Evolutionary conservation across 495 filamentous ascomycete species (phyloP).

Genomic region (Aspergillus steynii): DNA sequence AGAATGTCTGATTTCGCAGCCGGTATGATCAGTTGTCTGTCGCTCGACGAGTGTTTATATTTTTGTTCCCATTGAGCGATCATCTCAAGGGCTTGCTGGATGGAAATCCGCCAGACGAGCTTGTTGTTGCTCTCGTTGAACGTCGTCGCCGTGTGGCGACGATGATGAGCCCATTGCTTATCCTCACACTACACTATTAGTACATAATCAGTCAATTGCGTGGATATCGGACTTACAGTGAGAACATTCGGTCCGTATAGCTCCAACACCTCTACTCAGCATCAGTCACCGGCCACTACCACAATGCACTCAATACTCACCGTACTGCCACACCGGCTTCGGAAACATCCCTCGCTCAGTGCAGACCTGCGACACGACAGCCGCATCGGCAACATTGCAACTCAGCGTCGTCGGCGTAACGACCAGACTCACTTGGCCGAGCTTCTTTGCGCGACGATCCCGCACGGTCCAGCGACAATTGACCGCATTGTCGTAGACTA

Average conservation of each 20-base stretch:
- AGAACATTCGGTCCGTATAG: slow-evolving; percentile 49
- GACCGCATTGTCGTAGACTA: slow-evolving; percentile 1
- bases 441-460: slow-evolving; percentile 33
- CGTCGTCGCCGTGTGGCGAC: slow-evolving; percentile 38
- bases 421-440: slow-evolving; percentile 39
- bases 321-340: slow-evolving; percentile 39
- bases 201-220: too few relatives aligned
- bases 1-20: slow-evolving; percentile 29
- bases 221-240: slow-evolving; percentile 26
- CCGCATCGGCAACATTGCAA: slow-evolving; percentile 41
- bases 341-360: slow-evolving; percentile 39
- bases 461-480: slow-evolving; percentile 31
- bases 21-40: background rate
- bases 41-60: slow-evolving; percentile 1
- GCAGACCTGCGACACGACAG: slow-evolving; percentile 34
- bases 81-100: slow-evolving; percentile 31
- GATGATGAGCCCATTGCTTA: slow-evolving; percentile 46
- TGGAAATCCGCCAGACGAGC: slow-evolving; percentile 44
- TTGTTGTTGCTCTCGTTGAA: slow-evolving; percentile 52
- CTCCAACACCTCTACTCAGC: slow-evolving; percentile 32
- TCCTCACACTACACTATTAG: slow-evolving; percentile 29
- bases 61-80: slow-evolving; percentile 36
- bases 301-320: slow-evolving; percentile 17
- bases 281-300: background rate
- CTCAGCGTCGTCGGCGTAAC: slow-evolving; percentile 42